phyloP scores from a whole-genome alignment of 176 grass and related monocot species.

The Eleusine coracana region DNA sequence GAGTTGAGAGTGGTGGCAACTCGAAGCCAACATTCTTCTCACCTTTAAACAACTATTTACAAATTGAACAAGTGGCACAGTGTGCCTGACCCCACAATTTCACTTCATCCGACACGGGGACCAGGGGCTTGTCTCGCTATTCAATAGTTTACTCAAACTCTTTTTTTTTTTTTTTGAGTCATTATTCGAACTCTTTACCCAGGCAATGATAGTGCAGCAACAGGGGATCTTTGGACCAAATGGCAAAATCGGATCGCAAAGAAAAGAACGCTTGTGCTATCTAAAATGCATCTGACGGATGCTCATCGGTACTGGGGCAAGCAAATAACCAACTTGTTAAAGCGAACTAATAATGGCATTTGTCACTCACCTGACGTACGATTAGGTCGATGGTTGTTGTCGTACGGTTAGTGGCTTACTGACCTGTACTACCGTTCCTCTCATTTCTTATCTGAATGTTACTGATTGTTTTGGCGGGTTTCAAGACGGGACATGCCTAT shows the following conservation, averaged over 20 bases:
- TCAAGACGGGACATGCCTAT: not conserved
- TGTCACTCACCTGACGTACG: not conserved
- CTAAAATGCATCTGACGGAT: too few species aligned
- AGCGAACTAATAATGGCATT: not conserved
- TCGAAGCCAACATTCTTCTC: conserved; percentile 5
- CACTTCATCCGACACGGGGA: not conserved
- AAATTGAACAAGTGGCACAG: not conserved
- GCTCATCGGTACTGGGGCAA: not conserved
- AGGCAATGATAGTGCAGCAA: too few species aligned
- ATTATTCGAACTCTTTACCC: too few species aligned
- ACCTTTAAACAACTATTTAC: not conserved
- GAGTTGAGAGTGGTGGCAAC: conserved; percentile 24
- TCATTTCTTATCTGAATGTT: not conserved
- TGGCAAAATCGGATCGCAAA: not conserved
- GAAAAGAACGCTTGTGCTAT: not conserved
- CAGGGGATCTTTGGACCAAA: not conserved
- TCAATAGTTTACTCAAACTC: too few species aligned
- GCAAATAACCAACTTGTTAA: not conserved
- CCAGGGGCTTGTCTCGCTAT: not conserved
- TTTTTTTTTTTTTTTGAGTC: too few species aligned
- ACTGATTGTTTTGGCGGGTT: not conserved
- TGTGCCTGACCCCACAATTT: not conserved
- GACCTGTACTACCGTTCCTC: not conserved
- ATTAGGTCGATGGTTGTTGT: conserved; percentile 16
- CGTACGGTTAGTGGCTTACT: not conserved